A percentile compares a stretch with the other conserved stretches of the same genome.
Conservation (phyloP, 345 rosid genomes). For the Acer saccharum region DNA sequence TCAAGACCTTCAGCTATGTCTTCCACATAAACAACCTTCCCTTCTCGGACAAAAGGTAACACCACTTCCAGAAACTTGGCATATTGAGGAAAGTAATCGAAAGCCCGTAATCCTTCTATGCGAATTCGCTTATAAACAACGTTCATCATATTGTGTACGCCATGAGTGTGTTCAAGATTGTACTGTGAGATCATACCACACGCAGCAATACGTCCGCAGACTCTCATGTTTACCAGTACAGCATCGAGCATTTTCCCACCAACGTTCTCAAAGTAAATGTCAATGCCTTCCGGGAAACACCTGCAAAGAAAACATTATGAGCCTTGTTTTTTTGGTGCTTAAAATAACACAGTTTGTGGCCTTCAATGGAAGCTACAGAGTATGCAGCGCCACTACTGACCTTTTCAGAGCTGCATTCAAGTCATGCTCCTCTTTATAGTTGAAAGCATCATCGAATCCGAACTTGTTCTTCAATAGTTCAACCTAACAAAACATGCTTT, state of each 20-base stretch:
- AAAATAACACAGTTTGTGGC: not conserved
- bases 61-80: conserved; percentile 26
- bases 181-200: conserved; percentile 13
- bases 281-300: conserved; percentile 12
- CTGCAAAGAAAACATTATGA: not conserved
- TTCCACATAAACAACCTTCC: conserved; percentile 30
- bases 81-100: conserved; percentile 13
- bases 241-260: conserved; percentile 11
- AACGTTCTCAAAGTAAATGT: conserved; percentile 11
- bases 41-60: conserved; percentile 23
- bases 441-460: conserved; percentile 41
- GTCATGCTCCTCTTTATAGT: conserved; percentile 34
- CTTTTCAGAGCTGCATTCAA: conserved; percentile 34
- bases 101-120: conserved; percentile 19
- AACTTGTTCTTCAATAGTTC: conserved; percentile 32
- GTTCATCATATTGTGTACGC: conserved; percentile 10
- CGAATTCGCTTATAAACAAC: conserved; percentile 15
- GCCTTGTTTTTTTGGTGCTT: no score
- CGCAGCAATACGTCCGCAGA: not conserved
- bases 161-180: not conserved
- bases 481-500: conserved; percentile 16
- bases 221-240: conserved; percentile 11
- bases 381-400: conserved; percentile 9
- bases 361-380: not conserved
- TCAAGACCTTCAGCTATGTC: conserved; percentile 29